Base-by-base conservation (phyloP, 2,329 filamentous ascomycete species). In the Nothophaeocryptopus gaeumannii region DNA sequence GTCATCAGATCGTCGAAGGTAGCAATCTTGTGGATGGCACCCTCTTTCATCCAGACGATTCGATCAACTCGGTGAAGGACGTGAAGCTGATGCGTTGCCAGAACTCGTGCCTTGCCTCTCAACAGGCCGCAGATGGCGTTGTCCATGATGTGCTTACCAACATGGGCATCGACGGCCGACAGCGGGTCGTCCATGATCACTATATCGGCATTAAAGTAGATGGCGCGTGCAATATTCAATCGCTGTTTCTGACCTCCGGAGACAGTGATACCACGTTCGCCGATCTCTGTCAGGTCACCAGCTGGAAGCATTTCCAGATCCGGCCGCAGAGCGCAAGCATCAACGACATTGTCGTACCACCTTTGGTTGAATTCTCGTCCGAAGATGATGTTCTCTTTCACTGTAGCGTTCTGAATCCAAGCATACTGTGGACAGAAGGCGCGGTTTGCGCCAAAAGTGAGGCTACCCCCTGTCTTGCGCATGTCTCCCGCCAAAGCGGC, bases 381-480 rank as follows among this genome's bases (percentile, higher is more conserved):
- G 63, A 97, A 97, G 0, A 89, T 71, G 51, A 99, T 95, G 63
- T 99, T 99, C 31, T 96, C 83, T 54, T 83, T 84, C 3, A 97
- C 80, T 0, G 86, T 88, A 0, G 89, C 79, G 63, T 97, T 97
- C 66, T 97, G 92, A 41, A 99, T 96, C 93, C 93, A 99, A 0
- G 93, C 89, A 64, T 96, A 96, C 66, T 99, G 92, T 0, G 92
- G 92, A 58, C 93, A 97, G 63, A 96, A 96, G 0, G 92, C 89
- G 54, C 91, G 79, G 2, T 83, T 85, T 0, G 89, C 89, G 35
- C 91, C 88, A 59, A 93, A 79, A 0, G 82, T 79, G 5, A 95
- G 79, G 33, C 85, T 78, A 9, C 90, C 90, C 3, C 72, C 74
- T 0, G 88, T 95, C 67, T 85, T 86, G 38, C 90, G 83, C 92